phyloP scores from a whole-genome alignment of 495 filamentous ascomycete genomes.

The Annulohypoxylon bovei region DNA sequence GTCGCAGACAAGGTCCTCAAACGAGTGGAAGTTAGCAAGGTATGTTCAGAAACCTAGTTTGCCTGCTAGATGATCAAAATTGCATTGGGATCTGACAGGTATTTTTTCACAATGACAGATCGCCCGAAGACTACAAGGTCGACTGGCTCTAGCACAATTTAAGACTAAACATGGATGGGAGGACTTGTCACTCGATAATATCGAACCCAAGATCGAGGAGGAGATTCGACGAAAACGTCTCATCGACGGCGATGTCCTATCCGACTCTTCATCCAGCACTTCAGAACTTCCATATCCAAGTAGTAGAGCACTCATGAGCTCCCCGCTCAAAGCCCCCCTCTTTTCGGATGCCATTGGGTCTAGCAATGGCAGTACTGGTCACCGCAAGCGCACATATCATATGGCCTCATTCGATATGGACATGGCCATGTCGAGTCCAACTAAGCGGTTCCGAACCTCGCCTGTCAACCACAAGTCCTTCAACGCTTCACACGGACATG shows the following conservation, averaged over 20 bases:
- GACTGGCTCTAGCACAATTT: constrained; percentile 93
- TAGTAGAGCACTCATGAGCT: constrained; percentile 65
- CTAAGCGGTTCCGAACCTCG: constrained; percentile 76
- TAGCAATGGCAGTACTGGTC: constrained; percentile 62
- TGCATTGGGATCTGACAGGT: constrained; percentile 18
- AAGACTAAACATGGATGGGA: constrained; percentile 94
- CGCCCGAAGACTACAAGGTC: constrained; percentile 87
- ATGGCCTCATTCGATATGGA: constrained; percentile 62
- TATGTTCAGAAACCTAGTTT: constrained; percentile 51
- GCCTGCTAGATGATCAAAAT: neutral
- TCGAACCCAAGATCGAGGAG: constrained; percentile 79
- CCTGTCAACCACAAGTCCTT: constrained; percentile 68
- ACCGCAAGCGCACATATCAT: constrained; percentile 66
- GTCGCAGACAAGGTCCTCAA: constrained; percentile 76
- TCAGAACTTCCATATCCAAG: constrained; percentile 65
- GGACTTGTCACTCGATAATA: constrained; percentile 75
- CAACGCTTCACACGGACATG: constrained; percentile 62
- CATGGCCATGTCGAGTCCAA: constrained; percentile 56
- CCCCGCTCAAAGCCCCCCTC: constrained; percentile 70
- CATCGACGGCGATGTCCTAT: constrained; percentile 71
- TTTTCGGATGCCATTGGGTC: constrained; percentile 75
- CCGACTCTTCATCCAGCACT: constrained; percentile 83
- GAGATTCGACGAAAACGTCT: constrained; percentile 72
- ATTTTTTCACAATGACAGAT: constrained; percentile 66
- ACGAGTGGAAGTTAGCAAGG: constrained; percentile 85